A percentile compares a stretch with the other conserved stretches of the same genome.
phyloP scores from a whole-genome alignment of 306 rosid species.

The Quillaja saponaria region DNA sequence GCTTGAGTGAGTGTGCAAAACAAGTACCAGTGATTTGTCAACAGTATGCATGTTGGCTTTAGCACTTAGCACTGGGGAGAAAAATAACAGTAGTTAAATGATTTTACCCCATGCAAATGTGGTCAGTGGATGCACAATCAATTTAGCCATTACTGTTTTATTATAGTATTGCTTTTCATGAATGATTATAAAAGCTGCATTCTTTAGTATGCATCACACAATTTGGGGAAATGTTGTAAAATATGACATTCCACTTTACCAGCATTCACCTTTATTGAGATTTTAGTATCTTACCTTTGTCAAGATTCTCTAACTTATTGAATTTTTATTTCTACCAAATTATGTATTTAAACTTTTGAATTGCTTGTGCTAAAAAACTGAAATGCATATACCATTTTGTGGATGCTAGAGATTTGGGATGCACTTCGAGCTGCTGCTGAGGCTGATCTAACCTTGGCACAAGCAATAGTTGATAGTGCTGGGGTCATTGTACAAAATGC shows the following conservation, averaged over 20 bases:
- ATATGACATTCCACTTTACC: neutral
- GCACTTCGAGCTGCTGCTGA: slow-evolving; percentile 98
- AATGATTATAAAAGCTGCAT: too few relatives aligned
- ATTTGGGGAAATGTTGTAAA: neutral
- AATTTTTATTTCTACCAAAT: slow-evolving; percentile 12
- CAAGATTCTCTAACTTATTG: slow-evolving; percentile 2
- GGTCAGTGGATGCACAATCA: slow-evolving; percentile 18
- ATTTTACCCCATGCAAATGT: slow-evolving; percentile 14
- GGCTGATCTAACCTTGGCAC: slow-evolving; percentile 84
- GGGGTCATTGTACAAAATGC: slow-evolving; percentile 94
- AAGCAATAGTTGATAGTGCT: slow-evolving; percentile 92
- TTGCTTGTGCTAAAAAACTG: slow-evolving; percentile 8
- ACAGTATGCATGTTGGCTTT: slow-evolving; percentile 12
- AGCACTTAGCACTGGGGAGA: neutral
- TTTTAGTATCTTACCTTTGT: too few relatives aligned
- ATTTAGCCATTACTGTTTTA: slow-evolving; percentile 5
- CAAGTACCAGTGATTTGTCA: neutral
- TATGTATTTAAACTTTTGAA: neutral
- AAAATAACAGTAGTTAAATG: slow-evolving; percentile 8
- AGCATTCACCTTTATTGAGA: neutral
- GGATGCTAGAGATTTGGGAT: slow-evolving; percentile 89
- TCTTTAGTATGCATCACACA: too few relatives aligned
- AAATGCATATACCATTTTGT: slow-evolving; percentile 33
- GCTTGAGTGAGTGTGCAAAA: slow-evolving; percentile 9
- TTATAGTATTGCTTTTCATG: neutral